Evolutionary conservation across 768 basidiomycete species (phyloP).

Genomic region (Mycena epipterygia): DNA sequence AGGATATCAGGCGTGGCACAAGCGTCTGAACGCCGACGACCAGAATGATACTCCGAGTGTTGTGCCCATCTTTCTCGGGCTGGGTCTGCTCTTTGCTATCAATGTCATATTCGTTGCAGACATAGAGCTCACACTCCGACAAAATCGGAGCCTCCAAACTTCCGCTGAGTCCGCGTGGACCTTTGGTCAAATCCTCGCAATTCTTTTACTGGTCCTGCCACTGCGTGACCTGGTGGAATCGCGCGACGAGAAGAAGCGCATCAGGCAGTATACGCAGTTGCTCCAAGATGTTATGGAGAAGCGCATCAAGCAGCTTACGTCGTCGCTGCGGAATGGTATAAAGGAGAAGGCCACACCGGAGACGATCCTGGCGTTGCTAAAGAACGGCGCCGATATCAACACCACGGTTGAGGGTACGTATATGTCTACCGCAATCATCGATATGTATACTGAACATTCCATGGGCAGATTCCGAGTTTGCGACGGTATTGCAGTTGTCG

Average conservation of each 20-base stretch:
- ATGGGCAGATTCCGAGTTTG: background rate
- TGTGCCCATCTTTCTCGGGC: constrained; percentile 1
- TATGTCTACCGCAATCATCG: background rate
- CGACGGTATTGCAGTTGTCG: constrained; percentile 7
- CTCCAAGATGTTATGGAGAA: background rate
- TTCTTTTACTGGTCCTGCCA: constrained; percentile 17
- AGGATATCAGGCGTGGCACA: background rate
- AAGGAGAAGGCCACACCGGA: background rate
- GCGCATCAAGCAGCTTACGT: background rate
- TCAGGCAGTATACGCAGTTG: background rate
- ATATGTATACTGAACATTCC: too few relatives aligned
- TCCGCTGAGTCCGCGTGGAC: constrained; percentile 17
- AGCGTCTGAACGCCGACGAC: background rate
- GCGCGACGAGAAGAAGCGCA: background rate
- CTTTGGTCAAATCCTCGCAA: constrained; percentile 27
- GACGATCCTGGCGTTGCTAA: background rate
- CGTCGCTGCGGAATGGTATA: background rate
- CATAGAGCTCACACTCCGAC: constrained; percentile 14
- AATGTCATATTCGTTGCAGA: constrained; percentile 17
- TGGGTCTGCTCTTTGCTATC: constrained; percentile 18
- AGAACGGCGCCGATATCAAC: constrained; percentile 10
- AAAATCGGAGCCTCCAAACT: background rate
- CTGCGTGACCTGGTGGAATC: constrained; percentile 19
- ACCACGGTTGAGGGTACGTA: background rate
- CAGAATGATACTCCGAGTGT: background rate